phyloP scores from a whole-genome alignment of 495 filamentous ascomycete genomes.

The Xylaria intraflava region DNA sequence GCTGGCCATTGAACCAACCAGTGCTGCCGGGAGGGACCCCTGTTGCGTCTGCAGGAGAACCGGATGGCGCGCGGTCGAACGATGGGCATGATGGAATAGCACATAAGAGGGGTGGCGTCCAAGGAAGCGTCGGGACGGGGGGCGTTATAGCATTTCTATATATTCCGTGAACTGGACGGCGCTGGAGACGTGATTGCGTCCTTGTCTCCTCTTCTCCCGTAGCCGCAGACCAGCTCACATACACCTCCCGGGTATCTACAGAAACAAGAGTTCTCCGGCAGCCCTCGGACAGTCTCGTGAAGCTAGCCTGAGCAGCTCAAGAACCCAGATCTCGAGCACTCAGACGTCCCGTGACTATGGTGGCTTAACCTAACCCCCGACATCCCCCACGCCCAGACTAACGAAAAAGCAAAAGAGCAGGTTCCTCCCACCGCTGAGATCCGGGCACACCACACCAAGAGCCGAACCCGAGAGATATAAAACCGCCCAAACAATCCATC shows the following conservation, averaged over 20 bases:
- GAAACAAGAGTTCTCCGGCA: not conserved
- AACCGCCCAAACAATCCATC: not conserved
- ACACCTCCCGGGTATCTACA: too few species aligned
- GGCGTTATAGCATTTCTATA: too few species aligned
- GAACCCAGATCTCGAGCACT: not conserved
- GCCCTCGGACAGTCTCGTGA: not conserved
- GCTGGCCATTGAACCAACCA: too few species aligned
- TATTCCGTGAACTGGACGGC: too few species aligned
- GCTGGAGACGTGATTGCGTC: too few species aligned
- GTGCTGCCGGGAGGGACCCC: not conserved
- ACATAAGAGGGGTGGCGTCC: not conserved
- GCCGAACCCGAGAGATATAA: not conserved
- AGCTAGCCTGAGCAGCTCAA: slow-evolving; percentile 1
- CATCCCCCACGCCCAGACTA: too few species aligned
- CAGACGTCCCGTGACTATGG: not conserved
- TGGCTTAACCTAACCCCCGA: not conserved
- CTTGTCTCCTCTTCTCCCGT: not conserved
- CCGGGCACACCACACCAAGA: too few species aligned
- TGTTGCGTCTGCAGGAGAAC: not conserved
- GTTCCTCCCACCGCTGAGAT: too few species aligned
- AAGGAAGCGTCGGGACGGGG: not conserved
- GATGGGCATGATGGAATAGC: not conserved
- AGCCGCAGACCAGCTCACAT: too few species aligned
- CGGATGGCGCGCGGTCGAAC: not conserved
- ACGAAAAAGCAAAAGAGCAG: too few species aligned